Evolutionary conservation across 78 protist species (phyloP).

Genomic region (Chrysochromulina parva): DNA sequence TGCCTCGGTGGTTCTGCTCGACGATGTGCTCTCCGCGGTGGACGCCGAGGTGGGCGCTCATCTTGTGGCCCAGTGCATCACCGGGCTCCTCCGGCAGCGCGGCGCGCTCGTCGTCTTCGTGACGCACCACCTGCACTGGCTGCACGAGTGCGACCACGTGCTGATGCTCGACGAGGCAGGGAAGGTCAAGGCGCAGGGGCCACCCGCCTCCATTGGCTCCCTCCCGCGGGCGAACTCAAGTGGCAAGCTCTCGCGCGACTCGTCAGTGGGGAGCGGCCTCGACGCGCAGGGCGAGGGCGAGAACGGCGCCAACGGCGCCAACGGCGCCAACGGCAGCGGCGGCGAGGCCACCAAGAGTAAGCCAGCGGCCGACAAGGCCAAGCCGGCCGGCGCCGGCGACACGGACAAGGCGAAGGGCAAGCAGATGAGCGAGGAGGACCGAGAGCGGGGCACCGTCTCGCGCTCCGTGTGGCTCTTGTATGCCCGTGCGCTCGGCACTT

Average conservation of each 20-base stretch:
- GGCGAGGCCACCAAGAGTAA: not conserved
- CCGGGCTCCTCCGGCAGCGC: not conserved
- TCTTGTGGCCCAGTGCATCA: not conserved
- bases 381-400: not conserved
- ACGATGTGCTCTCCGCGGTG: constrained; percentile 70
- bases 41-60: constrained; percentile 35
- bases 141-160: not conserved
- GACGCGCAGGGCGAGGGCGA: not conserved
- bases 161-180: not conserved
- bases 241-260: too few relatives aligned
- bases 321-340: not conserved
- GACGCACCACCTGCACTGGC: constrained; percentile 19
- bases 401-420: not conserved
- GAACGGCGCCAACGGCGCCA: not conserved
- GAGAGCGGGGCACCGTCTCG: constrained; percentile 31
- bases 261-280: not conserved
- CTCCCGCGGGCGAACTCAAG: not conserved
- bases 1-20: constrained; percentile 70
- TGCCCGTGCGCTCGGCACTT: not conserved
- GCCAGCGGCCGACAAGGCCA: not conserved
- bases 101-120: not conserved
- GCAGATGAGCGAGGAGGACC: not conserved
- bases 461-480: not conserved
- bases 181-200: not conserved
- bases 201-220: not conserved